These are phyloP conservation scores for Magnusiomyces paraingens DNA, from an alignment of 1,139 yeast species.

Conservation along the genomic window DNA sequence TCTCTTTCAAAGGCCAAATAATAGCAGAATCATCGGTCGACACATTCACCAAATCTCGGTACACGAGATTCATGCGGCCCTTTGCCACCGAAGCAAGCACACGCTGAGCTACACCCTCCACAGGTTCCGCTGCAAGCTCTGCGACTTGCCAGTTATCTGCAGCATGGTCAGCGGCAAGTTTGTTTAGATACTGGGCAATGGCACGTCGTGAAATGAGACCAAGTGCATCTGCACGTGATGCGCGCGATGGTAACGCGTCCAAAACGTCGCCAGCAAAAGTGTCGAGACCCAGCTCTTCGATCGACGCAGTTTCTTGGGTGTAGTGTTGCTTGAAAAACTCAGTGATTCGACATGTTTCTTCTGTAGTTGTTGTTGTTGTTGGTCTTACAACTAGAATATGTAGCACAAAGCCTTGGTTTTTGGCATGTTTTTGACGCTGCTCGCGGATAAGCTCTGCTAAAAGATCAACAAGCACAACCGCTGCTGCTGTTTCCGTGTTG, in stretches of 20 bases:
- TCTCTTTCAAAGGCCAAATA: conserved; percentile 71
- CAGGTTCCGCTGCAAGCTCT: conserved; percentile 1
- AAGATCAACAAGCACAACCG: conserved; percentile 57
- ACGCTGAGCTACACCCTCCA: conserved; percentile 49
- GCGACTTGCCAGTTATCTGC: conserved; percentile 7
- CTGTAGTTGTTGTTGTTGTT: no score
- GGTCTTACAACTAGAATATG: conserved; percentile 37
- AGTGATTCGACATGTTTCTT: no score
- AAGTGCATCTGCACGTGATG: background rate
- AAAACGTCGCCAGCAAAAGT: no score
- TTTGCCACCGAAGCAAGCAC: conserved; percentile 76
- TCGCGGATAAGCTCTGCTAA: conserved; percentile 53
- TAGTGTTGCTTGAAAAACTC: no score
- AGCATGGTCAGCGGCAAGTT: conserved; percentile 23
- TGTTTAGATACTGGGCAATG: conserved; percentile 22
- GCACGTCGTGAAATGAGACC: background rate
- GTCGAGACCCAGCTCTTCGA: background rate
- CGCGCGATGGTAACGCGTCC: background rate
- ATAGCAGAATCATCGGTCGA: background rate
- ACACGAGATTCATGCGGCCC: conserved; percentile 62
- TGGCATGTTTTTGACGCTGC: conserved; percentile 54
- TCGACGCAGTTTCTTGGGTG: conserved; percentile 5
- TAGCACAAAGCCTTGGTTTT: conserved; percentile 61
- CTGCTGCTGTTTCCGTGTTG: background rate
- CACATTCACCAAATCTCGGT: background rate